Base-by-base conservation (phyloP, 129 eudicot species). In the Heracleum sosnowskyi region DNA sequence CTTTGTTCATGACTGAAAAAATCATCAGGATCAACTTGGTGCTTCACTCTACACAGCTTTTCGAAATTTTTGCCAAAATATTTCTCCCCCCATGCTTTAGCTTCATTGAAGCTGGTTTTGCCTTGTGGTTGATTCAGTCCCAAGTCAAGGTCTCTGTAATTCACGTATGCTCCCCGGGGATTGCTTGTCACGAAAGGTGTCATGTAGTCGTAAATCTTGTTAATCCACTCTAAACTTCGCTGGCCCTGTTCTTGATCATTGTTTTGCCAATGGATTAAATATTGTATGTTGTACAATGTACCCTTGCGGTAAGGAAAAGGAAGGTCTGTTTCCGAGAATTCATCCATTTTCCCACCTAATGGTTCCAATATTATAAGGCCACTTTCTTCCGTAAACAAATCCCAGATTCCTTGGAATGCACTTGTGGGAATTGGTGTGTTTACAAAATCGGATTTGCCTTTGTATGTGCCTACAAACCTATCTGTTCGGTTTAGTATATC, bases 61-160 rank as follows among this genome's bases (percentile, higher is more conserved):
- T 69, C 28, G 39, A 69, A 69, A 20, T 69, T 69, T 0, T 36
- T 35, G 39, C 74, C 74, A 34, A 35, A 69, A 36, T 69, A 69
- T 69, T 69, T 69, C 26, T 34, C 17, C 1, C 74, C 74, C 74
- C 74, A 69, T 0, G 36, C 15, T 69, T 69, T 69, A 36, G 74
- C 74, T 69, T 20, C 42, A 18, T 36, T 3, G 29, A 7, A 69
- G 28, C 24, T 69, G 12, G 15, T 69, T 16, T 33, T 34, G n/a
- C 74, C 74, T 34, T 36, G 74, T 1, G 74, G 12, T 36, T 36
- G 42, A 10, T 69, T 69, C 74, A 8, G 36, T 20, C 74, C 74
- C 74, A 69, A 36, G 74, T 69, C 74, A 69, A 69, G 46, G 45
- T 69, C 74, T 16, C 74, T 69, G 6, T 69, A 69, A 36, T 69